Percentiles rank a stretch among this genome's conserved stretches.
phyloP scores from a whole-genome alignment of 305 asterid genomes.

The Lippia alba region DNA sequence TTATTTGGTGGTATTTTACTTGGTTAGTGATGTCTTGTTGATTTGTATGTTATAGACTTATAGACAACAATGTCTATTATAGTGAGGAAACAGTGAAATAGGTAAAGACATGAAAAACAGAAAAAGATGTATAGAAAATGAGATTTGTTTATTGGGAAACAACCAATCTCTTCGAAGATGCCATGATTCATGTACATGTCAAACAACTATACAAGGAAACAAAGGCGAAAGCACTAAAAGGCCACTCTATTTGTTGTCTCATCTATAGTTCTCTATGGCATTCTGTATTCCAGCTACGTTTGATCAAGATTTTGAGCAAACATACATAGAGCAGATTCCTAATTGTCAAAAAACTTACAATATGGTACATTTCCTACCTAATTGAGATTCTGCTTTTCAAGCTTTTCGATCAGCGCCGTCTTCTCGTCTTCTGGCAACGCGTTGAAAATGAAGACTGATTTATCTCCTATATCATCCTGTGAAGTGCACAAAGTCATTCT shows the following conservation, averaged over 20 bases:
- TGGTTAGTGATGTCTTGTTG: too few relatives aligned
- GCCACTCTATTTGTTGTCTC: neutral
- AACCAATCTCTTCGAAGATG: neutral
- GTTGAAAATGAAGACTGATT: conserved; percentile 87
- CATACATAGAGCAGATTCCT: conserved; percentile 26
- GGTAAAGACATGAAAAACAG: too few relatives aligned
- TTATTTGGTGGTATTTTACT: too few relatives aligned
- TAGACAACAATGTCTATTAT: too few relatives aligned
- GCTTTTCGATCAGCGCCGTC: conserved; percentile 52
- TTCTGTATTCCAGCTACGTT: neutral
- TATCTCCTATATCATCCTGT: conserved; percentile 96
- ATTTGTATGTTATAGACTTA: too few relatives aligned
- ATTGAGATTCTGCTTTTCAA: conserved; percentile 50
- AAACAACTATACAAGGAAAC: neutral
- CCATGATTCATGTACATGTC: neutral
- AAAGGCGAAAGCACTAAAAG: conserved; percentile 1
- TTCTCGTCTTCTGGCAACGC: conserved; percentile 71
- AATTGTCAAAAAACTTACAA: conserved; percentile 13
- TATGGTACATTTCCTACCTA: conserved; percentile 30
- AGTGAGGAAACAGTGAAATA: too few relatives aligned
- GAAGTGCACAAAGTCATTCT: conserved; percentile 4
- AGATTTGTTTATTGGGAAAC: neutral
- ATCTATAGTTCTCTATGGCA: conserved; percentile 14
- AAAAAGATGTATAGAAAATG: too few relatives aligned
- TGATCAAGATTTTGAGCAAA: conserved; percentile 3